A percentile compares a stretch with the other conserved stretches of the same genome.
Evolutionary conservation across 1,139 yeast genomes (phyloP).

Genomic region (Geotrichum cucujoidarum): DNA sequence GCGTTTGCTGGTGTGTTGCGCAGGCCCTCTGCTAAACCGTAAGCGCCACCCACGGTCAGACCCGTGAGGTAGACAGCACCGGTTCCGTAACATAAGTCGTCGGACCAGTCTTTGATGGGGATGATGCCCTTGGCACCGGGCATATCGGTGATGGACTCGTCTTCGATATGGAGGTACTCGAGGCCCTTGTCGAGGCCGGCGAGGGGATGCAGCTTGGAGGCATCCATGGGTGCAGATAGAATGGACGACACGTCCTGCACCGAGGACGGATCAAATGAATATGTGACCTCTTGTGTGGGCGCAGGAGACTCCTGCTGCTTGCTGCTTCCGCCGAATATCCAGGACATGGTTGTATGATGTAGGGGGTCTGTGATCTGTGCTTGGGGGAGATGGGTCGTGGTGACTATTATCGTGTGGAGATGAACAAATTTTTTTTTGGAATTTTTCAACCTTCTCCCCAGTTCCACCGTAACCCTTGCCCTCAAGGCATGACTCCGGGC

Average conservation of each 20-base stretch:
- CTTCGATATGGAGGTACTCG: conserved; percentile 87
- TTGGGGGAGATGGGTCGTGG: background rate
- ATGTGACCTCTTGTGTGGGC: conserved; percentile 29
- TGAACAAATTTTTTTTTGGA: background rate
- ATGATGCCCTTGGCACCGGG: conserved; percentile 88
- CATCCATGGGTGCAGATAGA: conserved; percentile 64
- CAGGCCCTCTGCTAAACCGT: conserved; percentile 83
- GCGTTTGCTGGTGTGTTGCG: conserved; percentile 67
- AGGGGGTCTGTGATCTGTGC: background rate
- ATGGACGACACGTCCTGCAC: conserved; percentile 61
- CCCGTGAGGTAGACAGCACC: conserved; percentile 88
- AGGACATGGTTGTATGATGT: conserved; percentile 46
- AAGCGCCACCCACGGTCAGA: conserved; percentile 78
- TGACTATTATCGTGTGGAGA: background rate
- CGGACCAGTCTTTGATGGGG: conserved; percentile 96
- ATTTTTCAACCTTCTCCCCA: conserved; percentile 1
- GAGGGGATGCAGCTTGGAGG: conserved; percentile 79
- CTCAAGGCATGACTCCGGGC: background rate
- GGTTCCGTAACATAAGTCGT: conserved; percentile 95
- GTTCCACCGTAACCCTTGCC: background rate
- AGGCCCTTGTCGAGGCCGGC: conserved; percentile 85
- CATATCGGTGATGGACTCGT: conserved; percentile 63
- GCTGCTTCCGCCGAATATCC: conserved; percentile 56
- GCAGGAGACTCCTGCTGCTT: conserved; percentile 32
- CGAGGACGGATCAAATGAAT: conserved; percentile 59